phyloP scores from a whole-genome alignment of 106 monocot species.

The Dioscorea alata region DNA sequence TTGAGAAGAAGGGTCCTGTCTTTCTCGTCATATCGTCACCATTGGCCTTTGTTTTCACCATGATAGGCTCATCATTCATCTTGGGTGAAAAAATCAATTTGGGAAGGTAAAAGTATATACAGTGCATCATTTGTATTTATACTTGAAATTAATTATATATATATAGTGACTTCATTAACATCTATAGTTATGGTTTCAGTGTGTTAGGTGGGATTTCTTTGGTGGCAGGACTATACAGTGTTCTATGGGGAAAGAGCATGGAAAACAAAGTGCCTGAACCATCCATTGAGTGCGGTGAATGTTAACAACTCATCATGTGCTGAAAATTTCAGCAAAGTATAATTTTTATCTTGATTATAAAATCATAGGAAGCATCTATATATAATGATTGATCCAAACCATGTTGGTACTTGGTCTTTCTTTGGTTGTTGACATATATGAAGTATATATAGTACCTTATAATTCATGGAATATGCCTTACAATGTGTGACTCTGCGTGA shows the following conservation, averaged over 20 bases:
- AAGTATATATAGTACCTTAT: too few species aligned
- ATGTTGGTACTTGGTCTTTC: too few species aligned
- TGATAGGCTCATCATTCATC: constrained; percentile 30
- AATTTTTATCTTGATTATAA: neutral
- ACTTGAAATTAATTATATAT: too few species aligned
- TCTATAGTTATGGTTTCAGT: constrained; percentile 29
- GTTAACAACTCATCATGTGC: neutral
- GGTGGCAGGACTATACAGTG: constrained; percentile 51
- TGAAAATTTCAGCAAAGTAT: neutral
- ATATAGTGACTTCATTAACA: too few species aligned
- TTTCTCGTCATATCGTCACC: constrained; percentile 51
- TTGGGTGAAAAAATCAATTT: constrained; percentile 34
- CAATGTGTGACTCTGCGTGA: too few species aligned
- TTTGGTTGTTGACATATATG: too few species aligned
- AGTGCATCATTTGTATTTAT: neutral
- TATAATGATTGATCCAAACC: too few species aligned
- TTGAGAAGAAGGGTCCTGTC: constrained; percentile 42
- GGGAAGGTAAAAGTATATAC: constrained; percentile 37
- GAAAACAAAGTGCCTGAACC: constrained; percentile 9
- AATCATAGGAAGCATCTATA: too few species aligned
- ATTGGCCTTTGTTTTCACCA: constrained; percentile 36
- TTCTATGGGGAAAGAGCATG: constrained; percentile 52
- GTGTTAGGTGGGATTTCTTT: constrained; percentile 52
- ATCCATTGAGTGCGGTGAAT: neutral
- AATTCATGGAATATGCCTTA: too few species aligned